These are phyloP conservation scores for Pythium brachiatum DNA, from an alignment of 352 stramenopile genomes.

Conservation along the genomic window DNA sequence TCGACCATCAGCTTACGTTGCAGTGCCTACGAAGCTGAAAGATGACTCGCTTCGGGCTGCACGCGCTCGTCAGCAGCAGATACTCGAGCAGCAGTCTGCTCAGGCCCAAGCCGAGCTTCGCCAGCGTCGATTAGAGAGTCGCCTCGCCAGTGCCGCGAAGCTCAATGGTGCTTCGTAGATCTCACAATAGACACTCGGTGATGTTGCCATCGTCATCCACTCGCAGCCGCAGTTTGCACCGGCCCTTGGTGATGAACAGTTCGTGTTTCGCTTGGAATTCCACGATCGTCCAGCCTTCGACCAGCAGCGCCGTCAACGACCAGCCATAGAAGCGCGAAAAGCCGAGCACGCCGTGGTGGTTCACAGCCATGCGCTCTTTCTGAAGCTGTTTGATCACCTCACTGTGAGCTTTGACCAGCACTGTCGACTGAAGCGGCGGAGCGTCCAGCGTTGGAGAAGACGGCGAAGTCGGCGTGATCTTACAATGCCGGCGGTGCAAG, in stretches of 20 bases:
- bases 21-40: slow-evolving; percentile 23
- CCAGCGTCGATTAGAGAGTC: slow-evolving; percentile 12
- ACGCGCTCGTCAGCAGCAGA: slow-evolving; percentile 29
- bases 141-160: slow-evolving; percentile 4
- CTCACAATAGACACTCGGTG: slow-evolving; percentile 24
- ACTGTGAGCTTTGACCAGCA: slow-evolving; percentile 22
- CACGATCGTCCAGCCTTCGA: slow-evolving; percentile 34
- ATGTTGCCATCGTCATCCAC: slow-evolving; percentile 12
- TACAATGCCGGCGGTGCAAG: neutral
- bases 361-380: slow-evolving; percentile 28
- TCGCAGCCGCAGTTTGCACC: slow-evolving; percentile 21
- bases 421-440: neutral
- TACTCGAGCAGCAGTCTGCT: slow-evolving; percentile 16
- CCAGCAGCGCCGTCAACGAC: slow-evolving; percentile 29
- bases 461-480: neutral
- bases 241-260: slow-evolving; percentile 12
- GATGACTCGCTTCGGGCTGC: slow-evolving; percentile 27
- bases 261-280: slow-evolving; percentile 19
- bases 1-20: neutral
- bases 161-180: neutral
- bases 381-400: slow-evolving; percentile 24
- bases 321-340: slow-evolving; percentile 28
- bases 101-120: slow-evolving; percentile 10
- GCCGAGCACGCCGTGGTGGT: slow-evolving; percentile 29
- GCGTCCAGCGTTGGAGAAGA: neutral